Evolutionary conservation across 176 grass and related monocot genomes (phyloP).

Genomic region (Puccinellia tenuiflora): DNA sequence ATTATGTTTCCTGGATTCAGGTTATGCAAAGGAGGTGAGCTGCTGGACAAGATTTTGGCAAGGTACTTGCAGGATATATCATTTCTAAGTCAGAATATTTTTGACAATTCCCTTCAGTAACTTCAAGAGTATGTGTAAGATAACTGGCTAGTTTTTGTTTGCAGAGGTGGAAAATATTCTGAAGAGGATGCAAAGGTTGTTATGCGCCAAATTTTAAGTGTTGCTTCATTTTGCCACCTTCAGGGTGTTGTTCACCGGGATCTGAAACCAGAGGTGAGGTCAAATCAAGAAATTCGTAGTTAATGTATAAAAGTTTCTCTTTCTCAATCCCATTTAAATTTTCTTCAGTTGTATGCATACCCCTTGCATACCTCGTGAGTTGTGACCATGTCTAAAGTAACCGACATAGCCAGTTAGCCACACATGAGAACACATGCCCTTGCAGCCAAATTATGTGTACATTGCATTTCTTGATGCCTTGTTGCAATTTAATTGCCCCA

Average conservation of each 20-base stretch:
- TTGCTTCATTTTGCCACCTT: slow-evolving; percentile 73
- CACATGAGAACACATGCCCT: background rate
- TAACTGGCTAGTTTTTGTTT: slow-evolving; percentile 12
- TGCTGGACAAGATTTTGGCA: slow-evolving; percentile 67
- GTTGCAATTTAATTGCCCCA: background rate
- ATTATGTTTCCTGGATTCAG: slow-evolving; percentile 18
- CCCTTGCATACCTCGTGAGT: background rate
- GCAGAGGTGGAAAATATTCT: slow-evolving; percentile 54
- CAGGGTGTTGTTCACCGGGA: slow-evolving; percentile 76
- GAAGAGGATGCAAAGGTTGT: slow-evolving; percentile 65
- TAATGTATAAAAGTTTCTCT: background rate
- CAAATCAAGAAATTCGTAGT: background rate
- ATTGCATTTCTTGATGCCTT: background rate
- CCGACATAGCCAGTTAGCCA: background rate
- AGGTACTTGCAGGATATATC: slow-evolving; percentile 32
- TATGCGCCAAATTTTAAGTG: slow-evolving; percentile 63
- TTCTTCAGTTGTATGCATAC: background rate
- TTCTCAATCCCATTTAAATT: background rate
- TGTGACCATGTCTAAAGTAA: background rate
- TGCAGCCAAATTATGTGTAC: background rate
- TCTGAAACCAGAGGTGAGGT: slow-evolving; percentile 65
- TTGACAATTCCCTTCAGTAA: background rate
- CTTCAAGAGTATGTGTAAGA: background rate
- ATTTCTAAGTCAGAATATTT: slow-evolving; percentile 1
- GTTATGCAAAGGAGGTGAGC: slow-evolving; percentile 68